Conservation (phyloP, 1,139 yeast genomes). For the Scheffersomyces segobiensis region DNA sequence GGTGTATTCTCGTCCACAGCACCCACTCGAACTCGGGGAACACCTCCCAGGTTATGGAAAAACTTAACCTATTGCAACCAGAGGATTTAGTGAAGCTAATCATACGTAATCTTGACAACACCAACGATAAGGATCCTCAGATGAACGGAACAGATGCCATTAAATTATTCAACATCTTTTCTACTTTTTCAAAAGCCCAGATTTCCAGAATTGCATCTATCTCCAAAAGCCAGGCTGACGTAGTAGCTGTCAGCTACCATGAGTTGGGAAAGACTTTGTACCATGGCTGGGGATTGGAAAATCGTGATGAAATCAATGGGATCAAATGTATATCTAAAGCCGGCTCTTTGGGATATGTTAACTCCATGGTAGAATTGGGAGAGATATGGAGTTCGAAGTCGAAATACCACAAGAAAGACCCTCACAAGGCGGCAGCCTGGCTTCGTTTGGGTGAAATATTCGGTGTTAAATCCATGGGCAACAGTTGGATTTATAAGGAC, state of each 20-base stretch:
- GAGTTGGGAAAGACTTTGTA: slow-evolving; percentile 65
- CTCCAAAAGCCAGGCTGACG: slow-evolving; percentile 29
- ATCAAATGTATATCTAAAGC: slow-evolving; percentile 63
- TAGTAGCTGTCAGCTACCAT: slow-evolving; percentile 34
- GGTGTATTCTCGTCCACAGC: slow-evolving; percentile 28
- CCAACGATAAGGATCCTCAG: slow-evolving; percentile 18
- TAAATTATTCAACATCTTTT: slow-evolving; percentile 25
- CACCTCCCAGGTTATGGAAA: slow-evolving; percentile 16
- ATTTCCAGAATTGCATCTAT: slow-evolving; percentile 27
- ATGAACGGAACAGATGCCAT: slow-evolving; percentile 28
- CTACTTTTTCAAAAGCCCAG: slow-evolving; percentile 25
- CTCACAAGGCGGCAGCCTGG: slow-evolving; percentile 68
- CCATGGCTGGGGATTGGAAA: slow-evolving; percentile 60
- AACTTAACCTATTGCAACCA: slow-evolving; percentile 28
- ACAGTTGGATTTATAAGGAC: slow-evolving; percentile 77
- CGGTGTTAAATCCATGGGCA: slow-evolving; percentile 68
- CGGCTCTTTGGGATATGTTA: slow-evolving; percentile 67
- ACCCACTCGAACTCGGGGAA: slow-evolving; percentile 6
- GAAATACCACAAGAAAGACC: slow-evolving; percentile 56
- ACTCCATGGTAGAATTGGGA: slow-evolving; percentile 73
- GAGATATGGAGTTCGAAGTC: slow-evolving; percentile 65
- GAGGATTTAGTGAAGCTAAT: slow-evolving; percentile 34
- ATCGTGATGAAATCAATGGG: slow-evolving; percentile 58
- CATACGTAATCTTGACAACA: slow-evolving; percentile 21
- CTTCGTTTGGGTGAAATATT: slow-evolving; percentile 64